phyloP scores from a whole-genome alignment of 2,329 filamentous ascomycete genomes.

The Fusarium sp. region DNA sequence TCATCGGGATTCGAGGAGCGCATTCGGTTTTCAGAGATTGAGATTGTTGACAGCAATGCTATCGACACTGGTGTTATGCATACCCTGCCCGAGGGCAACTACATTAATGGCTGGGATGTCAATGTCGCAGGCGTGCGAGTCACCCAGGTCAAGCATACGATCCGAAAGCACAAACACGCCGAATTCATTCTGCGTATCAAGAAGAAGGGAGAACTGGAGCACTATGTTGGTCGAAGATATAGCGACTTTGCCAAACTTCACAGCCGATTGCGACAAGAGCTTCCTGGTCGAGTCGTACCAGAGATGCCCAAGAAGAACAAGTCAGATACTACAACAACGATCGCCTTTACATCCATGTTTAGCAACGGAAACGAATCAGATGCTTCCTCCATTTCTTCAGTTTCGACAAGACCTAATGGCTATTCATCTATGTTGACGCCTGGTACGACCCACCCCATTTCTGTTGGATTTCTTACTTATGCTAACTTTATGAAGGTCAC shows the following conservation, averaged over 20 bases:
- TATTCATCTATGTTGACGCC: conserved; percentile 46
- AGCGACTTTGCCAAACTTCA: conserved; percentile 87
- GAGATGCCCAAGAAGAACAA: conserved; percentile 94
- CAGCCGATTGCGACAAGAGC: conserved; percentile 81
- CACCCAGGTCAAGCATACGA: conserved; percentile 82
- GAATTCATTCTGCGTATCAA: conserved; percentile 93
- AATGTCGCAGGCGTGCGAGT: conserved; percentile 92
- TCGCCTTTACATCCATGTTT: conserved; percentile 63
- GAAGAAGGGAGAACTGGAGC: conserved; percentile 76
- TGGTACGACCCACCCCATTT: background rate
- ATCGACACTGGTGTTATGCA: conserved; percentile 90
- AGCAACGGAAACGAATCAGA: conserved; percentile 76
- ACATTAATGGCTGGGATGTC: conserved; percentile 92
- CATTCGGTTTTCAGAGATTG: conserved; percentile 95
- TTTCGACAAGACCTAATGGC: conserved; percentile 68
- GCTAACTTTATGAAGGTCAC: conserved; percentile 38
- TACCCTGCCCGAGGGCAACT: conserved; percentile 89
- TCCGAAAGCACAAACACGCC: conserved; percentile 91
- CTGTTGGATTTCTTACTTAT: background rate
- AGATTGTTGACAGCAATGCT: conserved; percentile 92
- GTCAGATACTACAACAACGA: conserved; percentile 72
- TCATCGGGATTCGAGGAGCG: conserved; percentile 97
- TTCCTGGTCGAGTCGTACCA: conserved; percentile 90
- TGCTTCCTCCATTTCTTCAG: conserved; percentile 81
- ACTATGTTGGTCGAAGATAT: conserved; percentile 86